phyloP scores from a whole-genome alignment of 208 protist species.

The Perkinsela sp. region DNA sequence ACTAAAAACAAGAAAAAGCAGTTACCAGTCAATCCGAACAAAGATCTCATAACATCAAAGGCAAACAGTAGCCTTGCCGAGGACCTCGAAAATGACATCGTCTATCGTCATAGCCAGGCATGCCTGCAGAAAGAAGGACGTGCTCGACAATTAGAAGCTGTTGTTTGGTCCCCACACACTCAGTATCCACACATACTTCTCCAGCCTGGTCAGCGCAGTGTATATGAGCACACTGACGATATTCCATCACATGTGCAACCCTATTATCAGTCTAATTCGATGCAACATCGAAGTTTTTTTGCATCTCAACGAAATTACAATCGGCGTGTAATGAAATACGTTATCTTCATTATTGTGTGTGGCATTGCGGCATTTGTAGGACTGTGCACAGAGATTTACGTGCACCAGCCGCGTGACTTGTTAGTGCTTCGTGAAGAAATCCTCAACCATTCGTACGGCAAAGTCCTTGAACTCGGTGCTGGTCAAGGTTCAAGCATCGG shows the following conservation, averaged over 20 bases:
- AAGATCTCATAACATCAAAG: background rate
- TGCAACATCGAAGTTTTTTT: constrained; percentile 60
- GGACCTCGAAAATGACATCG: constrained; percentile 1
- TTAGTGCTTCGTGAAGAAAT: constrained; percentile 38
- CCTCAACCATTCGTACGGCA: constrained; percentile 42
- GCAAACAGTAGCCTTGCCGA: background rate
- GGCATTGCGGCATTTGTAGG: constrained; percentile 3
- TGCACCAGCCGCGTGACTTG: constrained; percentile 44
- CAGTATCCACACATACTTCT: constrained; percentile 27
- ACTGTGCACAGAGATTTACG: constrained; percentile 13
- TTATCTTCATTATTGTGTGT: constrained; percentile 7
- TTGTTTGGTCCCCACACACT: constrained; percentile 42
- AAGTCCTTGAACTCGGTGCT: constrained; percentile 45
- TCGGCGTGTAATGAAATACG: constrained; percentile 14
- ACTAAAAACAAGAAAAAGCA: no score
- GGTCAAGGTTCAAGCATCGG: constrained; percentile 61
- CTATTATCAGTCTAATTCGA: constrained; percentile 51
- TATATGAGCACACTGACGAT: constrained; percentile 51
- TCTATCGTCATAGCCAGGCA: background rate
- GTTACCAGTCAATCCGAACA: no score
- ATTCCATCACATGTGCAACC: constrained; percentile 53
- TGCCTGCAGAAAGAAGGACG: constrained; percentile 13
- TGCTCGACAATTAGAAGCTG: constrained; percentile 23
- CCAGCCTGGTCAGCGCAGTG: constrained; percentile 26
- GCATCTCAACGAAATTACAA: constrained; percentile 18